Conservation (phyloP, 2,329 filamentous ascomycete genomes). For the Aspergillus tubingensis region DNA sequence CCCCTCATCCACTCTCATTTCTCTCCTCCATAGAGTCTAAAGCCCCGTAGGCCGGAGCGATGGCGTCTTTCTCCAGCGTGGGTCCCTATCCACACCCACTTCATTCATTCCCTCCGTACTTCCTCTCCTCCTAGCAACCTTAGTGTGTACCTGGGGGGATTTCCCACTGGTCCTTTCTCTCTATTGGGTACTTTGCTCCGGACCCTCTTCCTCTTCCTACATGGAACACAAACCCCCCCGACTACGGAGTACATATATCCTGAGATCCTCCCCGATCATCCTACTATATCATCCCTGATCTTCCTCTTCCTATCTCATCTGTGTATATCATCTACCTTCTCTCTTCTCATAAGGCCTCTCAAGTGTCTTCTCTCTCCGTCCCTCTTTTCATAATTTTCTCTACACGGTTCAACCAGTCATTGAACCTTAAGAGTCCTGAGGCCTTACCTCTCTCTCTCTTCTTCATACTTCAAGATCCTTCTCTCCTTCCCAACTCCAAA, state of each 20-base stretch:
- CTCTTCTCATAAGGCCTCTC: neutral
- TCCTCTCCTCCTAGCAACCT: constrained; percentile 1
- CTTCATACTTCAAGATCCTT: neutral
- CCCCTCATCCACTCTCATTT: neutral
- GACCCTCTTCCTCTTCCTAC: neutral
- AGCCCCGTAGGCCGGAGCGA: neutral
- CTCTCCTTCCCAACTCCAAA: neutral
- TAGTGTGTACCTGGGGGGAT: neutral
- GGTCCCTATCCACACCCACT: neutral
- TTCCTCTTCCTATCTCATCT: neutral
- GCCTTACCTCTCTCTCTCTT: neutral
- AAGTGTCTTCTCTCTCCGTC: neutral
- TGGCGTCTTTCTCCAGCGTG: constrained; percentile 5
- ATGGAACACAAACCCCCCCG: neutral
- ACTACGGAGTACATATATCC: constrained; percentile 15
- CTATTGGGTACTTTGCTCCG: constrained; percentile 8
- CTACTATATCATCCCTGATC: constrained; percentile 8
- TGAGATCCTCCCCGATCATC: constrained; percentile 13
- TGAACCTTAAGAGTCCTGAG: neutral
- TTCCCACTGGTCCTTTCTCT: constrained; percentile 2
- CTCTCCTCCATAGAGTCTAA: neutral
- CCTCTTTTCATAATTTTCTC: no score
- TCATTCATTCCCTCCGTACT: constrained; percentile 2
- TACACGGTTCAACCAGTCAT: neutral
- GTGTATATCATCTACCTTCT: neutral